phyloP scores from a whole-genome alignment of 345 rosid genomes.

The Clausena lansium region DNA sequence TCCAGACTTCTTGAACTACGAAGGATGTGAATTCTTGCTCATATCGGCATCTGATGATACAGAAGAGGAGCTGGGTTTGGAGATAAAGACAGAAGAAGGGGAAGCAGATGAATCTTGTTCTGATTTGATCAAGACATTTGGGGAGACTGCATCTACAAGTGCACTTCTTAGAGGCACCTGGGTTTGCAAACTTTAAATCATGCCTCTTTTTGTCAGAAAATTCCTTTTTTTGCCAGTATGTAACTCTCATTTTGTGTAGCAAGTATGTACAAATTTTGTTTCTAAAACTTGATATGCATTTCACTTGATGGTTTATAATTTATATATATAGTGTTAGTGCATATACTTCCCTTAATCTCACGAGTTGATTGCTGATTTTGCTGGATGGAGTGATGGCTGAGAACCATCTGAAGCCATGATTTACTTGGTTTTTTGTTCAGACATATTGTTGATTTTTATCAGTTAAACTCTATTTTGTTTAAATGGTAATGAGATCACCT shows the following conservation, averaged over 20 bases:
- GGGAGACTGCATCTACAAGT: conserved; percentile 41
- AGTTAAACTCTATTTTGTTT: too few species aligned
- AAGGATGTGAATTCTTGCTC: conserved; percentile 74
- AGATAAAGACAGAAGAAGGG: conserved; percentile 40
- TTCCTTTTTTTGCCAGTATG: neutral
- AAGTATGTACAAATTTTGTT: too few species aligned
- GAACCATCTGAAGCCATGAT: too few species aligned
- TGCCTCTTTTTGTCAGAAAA: neutral
- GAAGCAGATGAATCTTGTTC: conserved; percentile 45
- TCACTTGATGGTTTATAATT: too few species aligned
- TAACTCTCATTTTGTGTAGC: neutral
- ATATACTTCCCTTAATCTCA: too few species aligned
- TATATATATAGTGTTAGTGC: too few species aligned
- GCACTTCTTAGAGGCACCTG: conserved; percentile 65
- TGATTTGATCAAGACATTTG: conserved; percentile 55
- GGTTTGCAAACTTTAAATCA: conserved; percentile 28
- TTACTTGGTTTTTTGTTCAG: too few species aligned
- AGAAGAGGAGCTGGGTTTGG: conserved; percentile 63
- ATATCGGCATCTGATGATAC: conserved; percentile 68
- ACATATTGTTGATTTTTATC: too few species aligned
- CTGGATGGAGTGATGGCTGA: too few species aligned
- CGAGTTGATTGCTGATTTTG: too few species aligned
- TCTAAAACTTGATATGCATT: too few species aligned
- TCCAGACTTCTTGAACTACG: conserved; percentile 62
- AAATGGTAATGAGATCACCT: too few species aligned